Base-by-base conservation (phyloP, 2,329 filamentous ascomycete genomes). In the Clonostachys chloroleuca region DNA sequence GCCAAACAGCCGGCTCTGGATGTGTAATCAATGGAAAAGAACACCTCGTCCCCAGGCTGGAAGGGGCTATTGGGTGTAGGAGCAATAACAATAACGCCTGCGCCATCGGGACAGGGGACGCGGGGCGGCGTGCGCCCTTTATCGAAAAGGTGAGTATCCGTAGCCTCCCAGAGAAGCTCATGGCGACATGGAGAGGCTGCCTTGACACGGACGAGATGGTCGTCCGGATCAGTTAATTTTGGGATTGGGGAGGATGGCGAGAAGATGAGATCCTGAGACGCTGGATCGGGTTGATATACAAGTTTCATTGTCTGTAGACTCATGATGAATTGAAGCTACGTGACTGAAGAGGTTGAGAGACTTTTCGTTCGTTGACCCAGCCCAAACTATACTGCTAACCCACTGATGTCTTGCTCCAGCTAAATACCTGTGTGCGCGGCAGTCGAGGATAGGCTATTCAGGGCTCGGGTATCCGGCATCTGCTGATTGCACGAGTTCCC, bases 281-380 rank as follows among this genome's bases (percentile, higher is more conserved):
- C 41, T 5, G 34, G 34, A 37, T 48, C 46, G 10, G 42, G 42
- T 12, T 48, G 46, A 12, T 30, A 43, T n/a, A 48, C 46, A 14
- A 36, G 20, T 33, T 35, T 39, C 34, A 48, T 48, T 4, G 35
- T 35, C 6, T 39, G 24, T 30, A 10, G 8, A 30, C 8, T 10
- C 24, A 30, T 30, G 24, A 30, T 30, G 24, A 10, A 3, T 10
- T 10, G 9, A 3, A 30, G 24, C 24, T 24, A 8, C 3, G 24
- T 10, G 9, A 10, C 2, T 30, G 24, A 30, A 30, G 24, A 30
- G 24, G 9, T 5, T 3, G 24, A 30, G 24, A 30, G 24, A 30
- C 24, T 30, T 10, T 30, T 2, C 24, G 9, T 30, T 30, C 24
- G 9, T 30, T 10, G 5, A 30, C 9, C 24, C 24, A 9, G 24